Evolutionary conservation across 2,329 filamentous ascomycete genomes (phyloP), one percentile per base, ranked within the genome.

Genomic region (Chaetomium globosum): DNA sequence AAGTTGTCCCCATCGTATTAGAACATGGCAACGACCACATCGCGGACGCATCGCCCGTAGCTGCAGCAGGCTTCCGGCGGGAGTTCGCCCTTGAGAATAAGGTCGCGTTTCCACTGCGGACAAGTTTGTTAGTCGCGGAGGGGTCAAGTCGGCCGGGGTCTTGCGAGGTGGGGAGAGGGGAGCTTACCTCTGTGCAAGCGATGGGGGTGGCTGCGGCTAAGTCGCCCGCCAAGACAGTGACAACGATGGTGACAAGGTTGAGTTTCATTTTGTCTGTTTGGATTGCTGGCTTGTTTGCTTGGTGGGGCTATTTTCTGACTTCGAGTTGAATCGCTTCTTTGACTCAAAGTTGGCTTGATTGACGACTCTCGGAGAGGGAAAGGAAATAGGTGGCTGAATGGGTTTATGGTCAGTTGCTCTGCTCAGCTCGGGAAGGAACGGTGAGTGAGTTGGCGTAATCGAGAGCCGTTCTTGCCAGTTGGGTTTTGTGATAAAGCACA

Each of bases 61-160:
- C 80, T 81, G 73, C 83, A 85, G 73, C 83, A 85, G 13, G 75
- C 79, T 31, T 82, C 80, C n/a, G 81, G 77, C 23, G 78, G 76
- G 65, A 82, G 75, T 31, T 79, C 73, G 61, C 82, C 82, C 31
- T 75, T 79, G 55, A 85, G 78, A 48, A 85, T 85, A 16, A 74
- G 71, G 68, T 81, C 80, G 60, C 77, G 71, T 66, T 76, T 78
- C 19, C 70, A 63, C 75, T 78, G 66, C 51, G 19, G 51, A 23
- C 4, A 10, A 10, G 19, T 6, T 30, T 26, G 59, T 72, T 54
- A 71, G 67, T 4, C 12, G 13, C n/a, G 52, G 33, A n/a, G 31
- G 30, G 16, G 26, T 36, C 3, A 12, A 36, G 10, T 12, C 10
- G 33, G n/a, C 9, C 19, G 19, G 51, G 10, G 30, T 13, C 21